phyloP scores from a whole-genome alignment of 306 rosid species.

The Rosa rugosa region DNA sequence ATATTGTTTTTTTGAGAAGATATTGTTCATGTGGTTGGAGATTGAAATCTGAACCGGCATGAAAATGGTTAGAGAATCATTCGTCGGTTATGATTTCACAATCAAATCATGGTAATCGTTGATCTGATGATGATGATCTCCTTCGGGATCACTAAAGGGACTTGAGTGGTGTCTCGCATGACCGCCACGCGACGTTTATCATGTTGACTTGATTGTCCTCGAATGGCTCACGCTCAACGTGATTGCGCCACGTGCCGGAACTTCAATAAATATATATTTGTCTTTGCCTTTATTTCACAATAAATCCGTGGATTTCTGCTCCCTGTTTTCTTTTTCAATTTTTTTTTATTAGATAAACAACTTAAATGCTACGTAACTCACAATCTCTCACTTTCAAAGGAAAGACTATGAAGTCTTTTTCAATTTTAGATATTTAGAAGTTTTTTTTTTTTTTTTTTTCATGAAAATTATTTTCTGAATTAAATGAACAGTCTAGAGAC shows the following conservation, averaged over 20 bases:
- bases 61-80: neutral
- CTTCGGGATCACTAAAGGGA: neutral
- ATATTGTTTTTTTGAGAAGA: no score
- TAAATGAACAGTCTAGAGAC: neutral
- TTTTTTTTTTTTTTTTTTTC: neutral
- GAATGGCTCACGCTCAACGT: neutral
- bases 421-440: neutral
- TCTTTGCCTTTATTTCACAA: neutral
- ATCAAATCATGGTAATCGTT: neutral
- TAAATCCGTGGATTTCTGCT: neutral
- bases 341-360: no score
- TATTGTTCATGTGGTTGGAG: neutral
- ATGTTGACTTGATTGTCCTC: neutral
- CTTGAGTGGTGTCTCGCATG: neutral
- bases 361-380: no score
- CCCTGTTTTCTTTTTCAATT: neutral
- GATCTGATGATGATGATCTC: neutral
- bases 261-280: neutral
- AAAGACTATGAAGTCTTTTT: no score
- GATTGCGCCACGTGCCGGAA: slow-evolving; percentile 11
- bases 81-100: neutral
- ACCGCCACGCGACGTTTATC: slow-evolving; percentile 8
- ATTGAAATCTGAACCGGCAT: neutral
- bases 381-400: no score
- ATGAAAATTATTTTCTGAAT: neutral